phyloP scores from a whole-genome alignment of 1,284 basidiomycete genomes.

The Ustilago shanxiensis region DNA sequence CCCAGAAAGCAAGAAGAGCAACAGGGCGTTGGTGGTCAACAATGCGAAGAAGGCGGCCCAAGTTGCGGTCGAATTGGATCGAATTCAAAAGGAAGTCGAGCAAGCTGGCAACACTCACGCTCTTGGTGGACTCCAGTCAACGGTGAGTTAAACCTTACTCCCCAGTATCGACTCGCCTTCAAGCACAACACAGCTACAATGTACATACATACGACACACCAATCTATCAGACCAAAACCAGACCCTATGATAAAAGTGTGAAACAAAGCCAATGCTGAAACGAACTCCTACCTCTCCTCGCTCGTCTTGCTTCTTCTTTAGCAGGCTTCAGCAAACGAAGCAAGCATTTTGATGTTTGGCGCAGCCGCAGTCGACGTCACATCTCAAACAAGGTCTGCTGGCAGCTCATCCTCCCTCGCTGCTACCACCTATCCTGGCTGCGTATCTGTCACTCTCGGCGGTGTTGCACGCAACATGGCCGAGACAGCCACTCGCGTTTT shows the following conservation, averaged over 20 bases:
- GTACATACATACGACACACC: conserved; percentile 20
- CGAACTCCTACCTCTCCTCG: not conserved
- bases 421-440: conserved; percentile 82
- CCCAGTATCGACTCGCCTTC: not conserved
- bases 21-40: conserved; percentile 90
- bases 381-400: conserved; percentile 38
- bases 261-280: conserved; percentile 24
- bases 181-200: conserved; percentile 8
- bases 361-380: conserved; percentile 67
- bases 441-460: conserved; percentile 82
- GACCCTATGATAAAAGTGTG: not conserved
- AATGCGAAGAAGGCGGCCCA: conserved; percentile 87
- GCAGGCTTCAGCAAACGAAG: not conserved
- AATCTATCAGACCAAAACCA: not conserved
- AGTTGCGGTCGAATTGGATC: conserved; percentile 84
- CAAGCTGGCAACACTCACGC: conserved; percentile 26
- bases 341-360: conserved; percentile 58
- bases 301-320: not conserved
- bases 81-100: conserved; percentile 70
- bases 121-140: conserved; percentile 29
- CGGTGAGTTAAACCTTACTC: conserved; percentile 27
- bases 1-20: conserved; percentile 75
- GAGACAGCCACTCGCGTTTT: conserved; percentile 83
- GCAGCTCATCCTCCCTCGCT: conserved; percentile 10
- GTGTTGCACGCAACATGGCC: conserved; percentile 93